Conservation (phyloP, 1,139 yeast species). For the Suhomyces choctaworum region DNA sequence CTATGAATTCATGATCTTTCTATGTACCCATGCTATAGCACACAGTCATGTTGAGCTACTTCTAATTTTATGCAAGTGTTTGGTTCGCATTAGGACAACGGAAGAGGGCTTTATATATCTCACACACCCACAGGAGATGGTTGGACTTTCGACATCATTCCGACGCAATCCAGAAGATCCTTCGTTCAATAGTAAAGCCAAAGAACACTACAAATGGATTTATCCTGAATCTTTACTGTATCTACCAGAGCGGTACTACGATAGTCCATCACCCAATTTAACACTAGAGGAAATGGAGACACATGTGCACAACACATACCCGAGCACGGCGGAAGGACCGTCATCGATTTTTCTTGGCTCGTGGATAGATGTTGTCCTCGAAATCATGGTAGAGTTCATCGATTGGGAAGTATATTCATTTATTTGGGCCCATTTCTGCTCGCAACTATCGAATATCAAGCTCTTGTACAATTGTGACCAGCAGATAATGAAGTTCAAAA, state of each 20-base stretch:
- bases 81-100: constrained; percentile 58
- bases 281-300: constrained; percentile 1
- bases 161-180: constrained; percentile 44
- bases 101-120: constrained; percentile 48
- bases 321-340: too few species aligned
- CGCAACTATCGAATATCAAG: constrained; percentile 65
- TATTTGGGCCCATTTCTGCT: constrained; percentile 66
- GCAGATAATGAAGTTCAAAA: constrained; percentile 48
- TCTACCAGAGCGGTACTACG: constrained; percentile 45
- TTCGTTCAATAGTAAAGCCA: constrained; percentile 17
- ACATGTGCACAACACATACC: too few species aligned
- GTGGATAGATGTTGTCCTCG: constrained; percentile 55
- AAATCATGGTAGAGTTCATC: constrained; percentile 53
- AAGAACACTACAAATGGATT: constrained; percentile 44
- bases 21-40: constrained; percentile 31
- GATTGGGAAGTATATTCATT: constrained; percentile 75
- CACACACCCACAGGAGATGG: constrained; percentile 61
- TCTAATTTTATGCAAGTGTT: constrained; percentile 51
- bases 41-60: constrained; percentile 35
- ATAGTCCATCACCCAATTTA: constrained; percentile 28
- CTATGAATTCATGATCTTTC: constrained; percentile 28
- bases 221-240: constrained; percentile 59
- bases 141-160: constrained; percentile 62
- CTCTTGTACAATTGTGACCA: constrained; percentile 50
- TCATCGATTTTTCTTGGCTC: too few species aligned